Evolutionary conservation across 768 basidiomycete genomes (phyloP), one percentile per base, ranked within the genome.

Genomic region (Lactarius hengduanensis): DNA sequence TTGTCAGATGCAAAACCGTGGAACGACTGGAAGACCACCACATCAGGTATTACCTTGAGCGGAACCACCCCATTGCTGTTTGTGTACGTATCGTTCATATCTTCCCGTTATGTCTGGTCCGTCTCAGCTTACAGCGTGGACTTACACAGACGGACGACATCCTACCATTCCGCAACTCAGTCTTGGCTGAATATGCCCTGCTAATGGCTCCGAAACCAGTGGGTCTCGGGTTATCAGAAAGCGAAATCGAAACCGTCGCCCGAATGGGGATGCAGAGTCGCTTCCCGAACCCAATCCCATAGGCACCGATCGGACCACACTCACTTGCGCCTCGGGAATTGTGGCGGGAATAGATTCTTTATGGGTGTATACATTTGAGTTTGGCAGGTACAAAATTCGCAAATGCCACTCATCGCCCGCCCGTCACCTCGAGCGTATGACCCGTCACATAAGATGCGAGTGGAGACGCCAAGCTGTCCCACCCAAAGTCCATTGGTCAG

Each of bases 361-460:
- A 40, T 50, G 41, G 28, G 15, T 15, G 26, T 53, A 53, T 62
- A 66, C 50, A 66, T 54, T 53, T 36, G 32, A 54, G 47, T 62
- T 60, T 43, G 30, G 32, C 38, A 66, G 56, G 60, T 38, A 57
- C 36, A 57, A 58, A 40, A 53, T 28, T 41, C 57, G 57, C 34
- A 61, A 67, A 56, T 59, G 45, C 66, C 67, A 65, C 68, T 61
- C 61, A 70, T 65, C 43, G 62, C 50, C 92, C 92, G 40, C 92
- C 92, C 43, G 92, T 93, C 26, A 91, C 89, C 75, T 92, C 91
- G 62, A 94, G 79, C 18, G 90, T 92, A 76, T 93, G 92, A 9
- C 92, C 92, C 56, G 83, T 85, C 62, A 94, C 87, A 73, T 90
- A 94, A 3, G 88, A 85, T 16, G 91, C 89, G 28, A 94, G 78